Evolutionary conservation across 345 rosid genomes (phyloP), one percentile per base, ranked within the genome.

Genomic region (Orychophragmus violaceus): DNA sequence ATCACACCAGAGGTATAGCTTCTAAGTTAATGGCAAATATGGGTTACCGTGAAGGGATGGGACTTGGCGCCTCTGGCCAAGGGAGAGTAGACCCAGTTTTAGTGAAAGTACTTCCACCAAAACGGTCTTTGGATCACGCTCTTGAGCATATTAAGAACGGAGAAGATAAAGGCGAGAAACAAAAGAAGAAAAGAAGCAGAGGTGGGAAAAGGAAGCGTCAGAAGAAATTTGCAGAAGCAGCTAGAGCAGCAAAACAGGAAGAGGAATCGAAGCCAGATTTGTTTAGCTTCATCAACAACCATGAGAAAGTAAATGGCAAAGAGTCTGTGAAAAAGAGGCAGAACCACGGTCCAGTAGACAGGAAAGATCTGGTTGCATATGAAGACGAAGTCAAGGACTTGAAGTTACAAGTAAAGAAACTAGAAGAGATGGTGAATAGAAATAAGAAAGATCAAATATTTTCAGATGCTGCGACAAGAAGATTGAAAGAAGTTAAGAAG

Each of bases 31-130:
- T 90, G 99, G 95, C 91, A 41, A 88, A 55, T 71, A 90, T 94
- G 99, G 97, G 97, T 28, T 88, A 88, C 61, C 87, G 93, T 11
- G 89, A 85, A 75, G 97, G 99, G 33, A 88, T 88, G 97, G 99
- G 97, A 37, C 80, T 90, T 72, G 99, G 96, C 2, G 85, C 66
- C 52, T 72, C 92, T 5, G 92, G 97, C 32, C 97, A 90, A 76
- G 97, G 96, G 71, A 88, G 87, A 79, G n/a, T 86, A 71, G 58
- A 86, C 53, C 99, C 99, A 10, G 72, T 94, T 60, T 61, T 90
- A 7, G 99, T 84, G 18, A 85, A 84, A 79, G 92, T 88, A 68
- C 95, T 87, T 51, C 96, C 91, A 28, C 70, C 88, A 23, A 94
- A 90, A 77, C 85, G 83, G 76, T 90, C 97, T 4, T 86, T 88